Percentiles rank a stretch among this genome's conserved stretches.
phyloP scores from a whole-genome alignment of 2,329 filamentous ascomycete species.

The Diaporthe citrichinensis region DNA sequence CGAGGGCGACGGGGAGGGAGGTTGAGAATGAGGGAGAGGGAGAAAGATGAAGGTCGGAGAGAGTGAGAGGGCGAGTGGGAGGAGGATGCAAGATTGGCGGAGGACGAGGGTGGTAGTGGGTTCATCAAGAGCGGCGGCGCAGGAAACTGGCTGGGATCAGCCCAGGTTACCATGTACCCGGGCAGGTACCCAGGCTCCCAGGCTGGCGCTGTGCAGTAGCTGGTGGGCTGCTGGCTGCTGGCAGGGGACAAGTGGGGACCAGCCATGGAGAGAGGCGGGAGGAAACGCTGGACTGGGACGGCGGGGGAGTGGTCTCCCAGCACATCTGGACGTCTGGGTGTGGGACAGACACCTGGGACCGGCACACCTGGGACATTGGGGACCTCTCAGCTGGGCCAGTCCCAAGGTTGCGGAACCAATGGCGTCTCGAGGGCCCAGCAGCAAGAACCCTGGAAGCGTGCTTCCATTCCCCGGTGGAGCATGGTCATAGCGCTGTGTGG shows the following conservation, averaged over 20 bases:
- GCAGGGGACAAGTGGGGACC: slow-evolving; percentile 15
- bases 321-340: background rate
- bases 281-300: slow-evolving; percentile 20
- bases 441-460: slow-evolving; percentile 24
- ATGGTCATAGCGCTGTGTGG: slow-evolving; percentile 27
- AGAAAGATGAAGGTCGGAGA: slow-evolving; percentile 16
- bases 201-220: background rate
- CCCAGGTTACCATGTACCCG: slow-evolving; percentile 15
- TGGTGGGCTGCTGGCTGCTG: slow-evolving; percentile 6
- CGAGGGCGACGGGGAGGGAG: background rate
- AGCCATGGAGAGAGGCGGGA: slow-evolving; percentile 3
- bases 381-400: slow-evolving; percentile 37
- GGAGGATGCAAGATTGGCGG: slow-evolving; percentile 29
- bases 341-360: slow-evolving; percentile 25
- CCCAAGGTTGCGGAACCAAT: slow-evolving; percentile 38
- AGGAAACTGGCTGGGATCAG: slow-evolving; percentile 32
- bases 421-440: slow-evolving; percentile 13
- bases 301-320: background rate
- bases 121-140: slow-evolving; percentile 32
- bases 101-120: slow-evolving; percentile 33
- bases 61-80: slow-evolving; percentile 14
- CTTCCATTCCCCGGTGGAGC: slow-evolving; percentile 30
- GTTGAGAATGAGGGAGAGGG: background rate
- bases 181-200: slow-evolving; percentile 1
- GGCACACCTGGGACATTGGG: slow-evolving; percentile 25